These are phyloP conservation scores for Pichia sporocuriosa DNA, from an alignment of 805 yeast genomes.

Conservation along the genomic window DNA sequence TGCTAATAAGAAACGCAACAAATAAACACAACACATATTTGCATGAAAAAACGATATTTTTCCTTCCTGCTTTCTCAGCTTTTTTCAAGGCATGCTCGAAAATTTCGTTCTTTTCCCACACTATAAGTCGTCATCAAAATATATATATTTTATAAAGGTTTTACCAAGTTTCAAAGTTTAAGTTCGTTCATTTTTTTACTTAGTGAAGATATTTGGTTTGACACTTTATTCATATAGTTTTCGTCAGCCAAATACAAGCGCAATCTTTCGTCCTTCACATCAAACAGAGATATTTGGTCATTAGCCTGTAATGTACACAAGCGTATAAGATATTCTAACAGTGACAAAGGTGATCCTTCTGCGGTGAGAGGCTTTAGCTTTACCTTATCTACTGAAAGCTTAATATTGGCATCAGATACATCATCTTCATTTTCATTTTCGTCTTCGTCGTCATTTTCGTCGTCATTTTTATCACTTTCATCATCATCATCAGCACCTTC, in stretches of 20 bases:
- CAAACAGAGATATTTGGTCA: constrained; percentile 47
- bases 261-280: constrained; percentile 61
- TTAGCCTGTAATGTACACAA: constrained; percentile 52
- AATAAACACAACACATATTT: too few species aligned
- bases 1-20: too few species aligned
- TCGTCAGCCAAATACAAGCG: constrained; percentile 58
- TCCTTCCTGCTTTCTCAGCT: too few species aligned
- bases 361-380: not conserved
- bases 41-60: too few species aligned
- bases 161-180: not conserved
- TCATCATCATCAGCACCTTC: constrained; percentile 23
- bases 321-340: constrained; percentile 58
- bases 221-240: constrained; percentile 13
- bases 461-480: constrained; percentile 33
- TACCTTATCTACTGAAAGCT: constrained; percentile 18
- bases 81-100: too few species aligned
- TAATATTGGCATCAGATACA: not conserved
- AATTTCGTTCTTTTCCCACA: too few species aligned
- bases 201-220: not conserved
- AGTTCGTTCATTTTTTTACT: constrained; percentile 6
- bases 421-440: constrained; percentile 20
- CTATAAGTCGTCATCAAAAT: too few species aligned
- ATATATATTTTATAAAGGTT: not conserved
- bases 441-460: constrained; percentile 24
- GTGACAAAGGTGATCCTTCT: constrained; percentile 33